Conservation (phyloP, 306 rosid species). For the Macrotyloma uniflorum region DNA sequence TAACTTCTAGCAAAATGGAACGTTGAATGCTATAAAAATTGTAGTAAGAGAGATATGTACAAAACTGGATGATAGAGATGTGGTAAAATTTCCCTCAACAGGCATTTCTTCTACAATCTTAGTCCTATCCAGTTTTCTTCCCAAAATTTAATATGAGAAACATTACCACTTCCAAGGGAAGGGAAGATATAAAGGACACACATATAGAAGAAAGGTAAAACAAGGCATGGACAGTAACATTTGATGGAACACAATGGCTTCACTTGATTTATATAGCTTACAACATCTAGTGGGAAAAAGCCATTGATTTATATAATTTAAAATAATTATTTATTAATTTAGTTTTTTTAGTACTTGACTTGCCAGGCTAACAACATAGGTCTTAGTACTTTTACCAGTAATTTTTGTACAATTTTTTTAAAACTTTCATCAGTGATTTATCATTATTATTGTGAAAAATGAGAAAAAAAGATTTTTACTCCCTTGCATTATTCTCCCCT, state of each 20-base stretch:
- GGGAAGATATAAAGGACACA: background rate
- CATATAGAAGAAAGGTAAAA: slow-evolving; percentile 11
- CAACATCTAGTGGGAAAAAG: background rate
- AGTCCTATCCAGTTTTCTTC: background rate
- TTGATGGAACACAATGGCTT: background rate
- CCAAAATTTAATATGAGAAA: background rate
- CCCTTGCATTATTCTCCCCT: background rate
- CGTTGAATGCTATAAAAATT: background rate
- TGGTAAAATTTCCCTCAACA: slow-evolving; percentile 1
- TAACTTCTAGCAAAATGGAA: background rate
- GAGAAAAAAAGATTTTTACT: background rate
- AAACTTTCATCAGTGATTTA: slow-evolving; percentile 11
- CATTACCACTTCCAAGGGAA: background rate
- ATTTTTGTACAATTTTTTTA: background rate
- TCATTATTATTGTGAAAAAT: background rate
- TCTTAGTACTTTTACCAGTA: background rate
- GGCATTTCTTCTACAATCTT: background rate
- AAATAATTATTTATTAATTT: background rate
- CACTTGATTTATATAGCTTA: background rate
- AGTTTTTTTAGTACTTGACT: slow-evolving; percentile 22
- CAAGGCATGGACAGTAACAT: background rate
- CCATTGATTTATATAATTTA: background rate
- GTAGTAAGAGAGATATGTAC: background rate
- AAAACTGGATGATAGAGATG: background rate
- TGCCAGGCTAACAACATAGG: background rate